A percentile compares a stretch with the other conserved stretches of the same genome.
These are phyloP conservation scores for Colletotrichum sp. DNA, from an alignment of 2,329 filamentous ascomycete species.

Conservation along the genomic window DNA sequence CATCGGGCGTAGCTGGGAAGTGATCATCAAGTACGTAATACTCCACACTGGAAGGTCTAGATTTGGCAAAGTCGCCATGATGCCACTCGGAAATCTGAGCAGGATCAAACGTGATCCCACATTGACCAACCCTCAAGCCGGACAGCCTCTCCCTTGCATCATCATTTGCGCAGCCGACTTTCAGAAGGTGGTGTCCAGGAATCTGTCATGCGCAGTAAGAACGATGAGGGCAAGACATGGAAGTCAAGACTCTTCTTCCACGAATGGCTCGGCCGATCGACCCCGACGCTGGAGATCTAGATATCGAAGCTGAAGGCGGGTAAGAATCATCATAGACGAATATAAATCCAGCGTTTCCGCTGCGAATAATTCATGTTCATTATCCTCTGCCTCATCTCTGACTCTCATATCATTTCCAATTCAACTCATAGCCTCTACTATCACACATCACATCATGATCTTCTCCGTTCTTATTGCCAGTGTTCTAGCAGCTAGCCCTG, in stretches of 20 bases:
- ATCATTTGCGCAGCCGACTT: neutral
- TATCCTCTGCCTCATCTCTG: neutral
- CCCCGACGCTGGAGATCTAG: neutral
- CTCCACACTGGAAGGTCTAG: neutral
- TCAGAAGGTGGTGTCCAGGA: neutral
- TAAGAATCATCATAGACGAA: neutral
- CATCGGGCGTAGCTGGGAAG: neutral
- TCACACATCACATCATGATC: neutral
- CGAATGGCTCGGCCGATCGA: neutral
- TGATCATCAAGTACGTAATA: neutral
- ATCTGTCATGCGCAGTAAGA: neutral
- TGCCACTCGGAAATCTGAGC: neutral
- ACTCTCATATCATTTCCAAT: neutral
- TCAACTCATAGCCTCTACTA: neutral
- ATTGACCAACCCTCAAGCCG: rapidly evolving
- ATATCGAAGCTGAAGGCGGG: neutral
- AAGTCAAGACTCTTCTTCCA: neutral
- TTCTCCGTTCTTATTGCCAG: neutral
- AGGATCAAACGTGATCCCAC: neutral
- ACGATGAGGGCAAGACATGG: neutral
- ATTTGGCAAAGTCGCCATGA: neutral
- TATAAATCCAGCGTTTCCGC: neutral
- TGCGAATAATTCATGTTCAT: neutral
- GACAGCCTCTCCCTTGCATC: neutral
- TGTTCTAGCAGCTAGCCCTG: neutral